phyloP scores from a whole-genome alignment of 257 asterid genomes.

The Orobanche coerulescens region DNA sequence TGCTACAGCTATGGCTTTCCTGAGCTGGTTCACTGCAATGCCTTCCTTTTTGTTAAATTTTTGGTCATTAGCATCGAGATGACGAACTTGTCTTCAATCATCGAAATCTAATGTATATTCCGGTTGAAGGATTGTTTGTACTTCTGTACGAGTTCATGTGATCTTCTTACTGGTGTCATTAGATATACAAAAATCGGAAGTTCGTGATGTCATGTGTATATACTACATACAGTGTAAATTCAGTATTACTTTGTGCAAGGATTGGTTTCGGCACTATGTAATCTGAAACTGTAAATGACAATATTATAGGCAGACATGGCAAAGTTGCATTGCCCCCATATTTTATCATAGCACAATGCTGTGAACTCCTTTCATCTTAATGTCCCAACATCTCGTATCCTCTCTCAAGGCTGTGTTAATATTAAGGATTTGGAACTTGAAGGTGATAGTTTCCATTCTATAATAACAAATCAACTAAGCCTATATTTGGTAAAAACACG shows the following conservation, averaged over 20 bases:
- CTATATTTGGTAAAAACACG: no score
- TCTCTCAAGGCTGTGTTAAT: no score
- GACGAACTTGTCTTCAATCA: slow-evolving; percentile 12
- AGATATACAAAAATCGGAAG: slow-evolving; percentile 11
- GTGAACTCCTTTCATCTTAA: no score
- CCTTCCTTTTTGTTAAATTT: slow-evolving; percentile 76
- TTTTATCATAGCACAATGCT: no score
- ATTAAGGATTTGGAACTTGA: no score
- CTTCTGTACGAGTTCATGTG: slow-evolving; percentile 2
- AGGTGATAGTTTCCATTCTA: no score
- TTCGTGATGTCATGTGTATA: slow-evolving; percentile 10
- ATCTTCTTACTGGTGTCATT: slow-evolving; percentile 9
- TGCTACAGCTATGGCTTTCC: slow-evolving; percentile 91
- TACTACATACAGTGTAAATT: slow-evolving; percentile 16
- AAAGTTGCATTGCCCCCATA: not conserved
- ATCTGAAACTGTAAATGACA: slow-evolving; percentile 8
- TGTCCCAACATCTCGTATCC: no score
- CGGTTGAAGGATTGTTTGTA: slow-evolving; percentile 8
- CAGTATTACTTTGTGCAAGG: slow-evolving; percentile 1
- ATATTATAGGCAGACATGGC: no score
- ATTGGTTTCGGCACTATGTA: not conserved
- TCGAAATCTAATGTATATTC: not conserved
- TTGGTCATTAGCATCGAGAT: slow-evolving; percentile 87
- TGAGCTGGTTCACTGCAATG: slow-evolving; percentile 79
- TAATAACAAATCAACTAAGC: no score